Percentiles rank a stretch among this genome's conserved stretches.
Evolutionary conservation across 2,329 filamentous ascomycete species (phyloP).

Genomic region (Penicillium sp.): DNA sequence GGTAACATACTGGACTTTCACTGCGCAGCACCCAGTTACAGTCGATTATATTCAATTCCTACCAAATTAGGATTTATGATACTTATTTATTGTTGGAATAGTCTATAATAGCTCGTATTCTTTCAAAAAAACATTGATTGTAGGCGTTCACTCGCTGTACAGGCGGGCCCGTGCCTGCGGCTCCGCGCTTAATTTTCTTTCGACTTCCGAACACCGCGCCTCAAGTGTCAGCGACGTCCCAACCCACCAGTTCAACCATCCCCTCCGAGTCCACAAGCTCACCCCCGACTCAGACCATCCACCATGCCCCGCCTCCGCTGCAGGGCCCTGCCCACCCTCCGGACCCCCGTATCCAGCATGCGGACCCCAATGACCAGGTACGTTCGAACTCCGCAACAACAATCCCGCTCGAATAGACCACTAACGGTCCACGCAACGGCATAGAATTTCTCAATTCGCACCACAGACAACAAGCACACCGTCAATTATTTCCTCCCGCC

Average conservation of each 20-base stretch:
- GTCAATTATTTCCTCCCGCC: constrained; percentile 35
- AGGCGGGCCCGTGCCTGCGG: constrained; percentile 33
- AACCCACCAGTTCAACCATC: constrained; percentile 3
- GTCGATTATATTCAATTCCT: not conserved
- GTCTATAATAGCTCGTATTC: not conserved
- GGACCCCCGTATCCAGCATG: constrained; percentile 21
- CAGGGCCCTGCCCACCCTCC: constrained; percentile 32
- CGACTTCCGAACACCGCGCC: constrained; percentile 24
- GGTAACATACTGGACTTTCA: constrained; percentile 11
- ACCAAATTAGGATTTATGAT: not conserved
- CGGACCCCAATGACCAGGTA: constrained; percentile 25
- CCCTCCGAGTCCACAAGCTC: not conserved
- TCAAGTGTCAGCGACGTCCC: constrained; percentile 11
- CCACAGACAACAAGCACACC: constrained; percentile 26
- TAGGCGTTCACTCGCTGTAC: not conserved
- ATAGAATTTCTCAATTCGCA: constrained; percentile 20
- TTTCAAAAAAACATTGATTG: not conserved
- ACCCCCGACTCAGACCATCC: constrained; percentile 1
- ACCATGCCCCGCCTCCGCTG: constrained; percentile 37
- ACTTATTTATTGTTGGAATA: not conserved
- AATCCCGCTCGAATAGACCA: constrained; percentile 1
- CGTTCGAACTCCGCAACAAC: constrained; percentile 5
- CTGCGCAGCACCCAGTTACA: not conserved
- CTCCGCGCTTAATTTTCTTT: constrained; percentile 35
- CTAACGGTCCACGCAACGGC: constrained; percentile 3